Evolutionary conservation across 2,329 filamentous ascomycete species (phyloP), one percentile per base, ranked within the genome.

Genomic region (Aspergillus uvarum): DNA sequence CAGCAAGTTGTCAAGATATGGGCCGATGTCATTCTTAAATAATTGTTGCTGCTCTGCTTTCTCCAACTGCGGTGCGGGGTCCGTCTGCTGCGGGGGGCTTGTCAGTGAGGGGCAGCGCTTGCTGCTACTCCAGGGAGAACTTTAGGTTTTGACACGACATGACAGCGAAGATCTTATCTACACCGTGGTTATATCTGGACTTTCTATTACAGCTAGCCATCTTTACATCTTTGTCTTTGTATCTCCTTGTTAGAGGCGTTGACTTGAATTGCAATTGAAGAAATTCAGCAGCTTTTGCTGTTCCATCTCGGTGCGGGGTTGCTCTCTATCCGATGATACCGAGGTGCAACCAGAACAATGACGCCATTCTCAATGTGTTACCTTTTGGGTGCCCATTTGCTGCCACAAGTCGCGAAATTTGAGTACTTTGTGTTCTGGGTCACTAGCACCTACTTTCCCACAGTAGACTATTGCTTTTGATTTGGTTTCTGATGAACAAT

Each of bases 251-350:
- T 7, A 10, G 26, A 29, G 26, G 7, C 26, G 7, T 29, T 29
- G 26, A 29, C 2, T 8, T 8, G 26, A 29, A 29, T 2, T 29
- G 8, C 70, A 69, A 12, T 66, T 64, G 2, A 55, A 62, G 8
- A 64, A 71, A 54, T 72, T 7, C 62, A 74, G 22, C 59, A 77
- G 1, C 65, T 76, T 2, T 51, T 76, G 35, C 32, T 35, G 11
- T 35, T 16, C 32, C 12, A 35, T 2, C 12, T 8, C 32, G 14
- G 32, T 35, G 32, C 32, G 32, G 32, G 32, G 32, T 35, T 35
- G 32, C 11, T 35, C 32, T 35, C 12, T 12, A 35, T 12, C 12
- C 14, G 11, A 75, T 73, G 5, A 49, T 67, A 14, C 59, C 65
- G 2, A 29, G 26, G 26, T 2, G 26, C 26, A 29, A 29, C 8